These are phyloP conservation scores for Ustilago cynodontis DNA, from an alignment of 1,284 basidiomycete genomes.

Conservation along the genomic window DNA sequence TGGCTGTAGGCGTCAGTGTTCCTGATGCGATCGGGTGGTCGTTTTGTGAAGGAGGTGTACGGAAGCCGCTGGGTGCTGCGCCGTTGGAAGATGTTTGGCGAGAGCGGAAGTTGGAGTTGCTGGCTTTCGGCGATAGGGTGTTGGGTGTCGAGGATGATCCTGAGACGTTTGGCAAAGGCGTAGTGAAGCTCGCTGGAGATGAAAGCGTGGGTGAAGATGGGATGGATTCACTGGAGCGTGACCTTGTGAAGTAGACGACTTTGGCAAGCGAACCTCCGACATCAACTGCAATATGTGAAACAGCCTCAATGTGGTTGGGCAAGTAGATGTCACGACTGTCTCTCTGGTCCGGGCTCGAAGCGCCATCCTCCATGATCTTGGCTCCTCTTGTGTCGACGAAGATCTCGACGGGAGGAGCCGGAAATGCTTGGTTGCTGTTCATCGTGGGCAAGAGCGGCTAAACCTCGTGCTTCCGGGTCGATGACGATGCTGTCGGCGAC, in stretches of 20 bases:
- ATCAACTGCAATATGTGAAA: slow-evolving; percentile 69
- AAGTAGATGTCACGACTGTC: slow-evolving; percentile 68
- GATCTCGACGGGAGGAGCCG: slow-evolving; percentile 57
- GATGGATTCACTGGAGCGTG: slow-evolving; percentile 33
- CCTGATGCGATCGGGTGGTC: slow-evolving; percentile 51
- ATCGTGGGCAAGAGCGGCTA: slow-evolving; percentile 13
- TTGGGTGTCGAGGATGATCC: slow-evolving; percentile 26
- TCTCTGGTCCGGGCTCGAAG: slow-evolving; percentile 57
- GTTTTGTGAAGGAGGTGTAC: slow-evolving; percentile 49
- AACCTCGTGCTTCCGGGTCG: not conserved
- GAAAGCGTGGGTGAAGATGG: slow-evolving; percentile 22
- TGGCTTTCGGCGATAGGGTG: slow-evolving; percentile 36
- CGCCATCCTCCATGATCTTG: slow-evolving; percentile 62
- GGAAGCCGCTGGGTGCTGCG: slow-evolving; percentile 19
- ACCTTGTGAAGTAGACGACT: slow-evolving; percentile 91
- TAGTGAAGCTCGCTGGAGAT: slow-evolving; percentile 12
- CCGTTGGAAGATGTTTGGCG: slow-evolving; percentile 40
- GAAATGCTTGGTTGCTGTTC: slow-evolving; percentile 46
- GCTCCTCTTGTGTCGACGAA: slow-evolving; percentile 61
- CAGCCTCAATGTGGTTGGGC: slow-evolving; percentile 67
- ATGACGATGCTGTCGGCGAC: too few species aligned
- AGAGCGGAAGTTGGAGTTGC: slow-evolving; percentile 42
- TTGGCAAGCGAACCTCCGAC: slow-evolving; percentile 96
- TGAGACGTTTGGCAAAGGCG: slow-evolving; percentile 14
- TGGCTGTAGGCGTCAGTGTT: slow-evolving; percentile 61